A percentile compares a stretch with the other conserved stretches of the same genome.
phyloP scores from a whole-genome alignment of 2,329 filamentous ascomycete genomes.

The Clathrospora elynae region DNA sequence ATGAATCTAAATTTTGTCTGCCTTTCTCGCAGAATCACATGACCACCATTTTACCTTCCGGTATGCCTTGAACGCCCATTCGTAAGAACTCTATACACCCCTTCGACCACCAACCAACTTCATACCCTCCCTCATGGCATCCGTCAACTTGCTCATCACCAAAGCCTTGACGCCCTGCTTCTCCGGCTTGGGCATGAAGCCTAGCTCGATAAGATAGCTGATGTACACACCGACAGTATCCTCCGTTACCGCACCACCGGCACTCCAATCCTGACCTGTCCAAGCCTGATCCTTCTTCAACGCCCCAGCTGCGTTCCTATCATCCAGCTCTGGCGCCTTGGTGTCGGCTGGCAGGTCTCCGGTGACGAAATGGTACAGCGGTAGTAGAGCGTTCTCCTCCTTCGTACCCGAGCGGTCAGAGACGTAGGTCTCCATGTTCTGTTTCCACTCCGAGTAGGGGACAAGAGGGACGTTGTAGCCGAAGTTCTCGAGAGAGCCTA shows the following conservation, averaged over 20 bases:
- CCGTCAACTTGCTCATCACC: conserved; percentile 33
- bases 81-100: conserved; percentile 25
- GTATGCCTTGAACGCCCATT: background rate
- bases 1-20: no score
- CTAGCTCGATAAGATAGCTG: conserved; percentile 65
- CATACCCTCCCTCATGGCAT: conserved; percentile 43
- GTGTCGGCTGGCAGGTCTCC: conserved; percentile 72
- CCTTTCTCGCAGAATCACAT: no score
- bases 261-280: conserved; percentile 63
- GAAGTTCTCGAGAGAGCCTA: conserved; percentile 71
- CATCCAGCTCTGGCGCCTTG: conserved; percentile 74
- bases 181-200: conserved; percentile 60
- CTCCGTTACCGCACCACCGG: conserved; percentile 61
- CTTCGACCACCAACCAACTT: conserved; percentile 42
- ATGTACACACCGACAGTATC: conserved; percentile 68
- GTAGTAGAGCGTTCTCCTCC: conserved; percentile 71
- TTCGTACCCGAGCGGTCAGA: conserved; percentile 59
- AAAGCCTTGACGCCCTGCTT: conserved; percentile 36
- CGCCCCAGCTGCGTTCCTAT: conserved; percentile 68
- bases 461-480: conserved; percentile 73
- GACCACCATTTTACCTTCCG: no score
- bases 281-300: conserved; percentile 67
- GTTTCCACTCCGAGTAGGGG: conserved; percentile 71
- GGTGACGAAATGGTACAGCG: conserved; percentile 75
- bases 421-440: conserved; percentile 70